Evolutionary conservation across 495 filamentous ascomycete genomes (phyloP).

Genomic region (Aspergillus baeticus): DNA sequence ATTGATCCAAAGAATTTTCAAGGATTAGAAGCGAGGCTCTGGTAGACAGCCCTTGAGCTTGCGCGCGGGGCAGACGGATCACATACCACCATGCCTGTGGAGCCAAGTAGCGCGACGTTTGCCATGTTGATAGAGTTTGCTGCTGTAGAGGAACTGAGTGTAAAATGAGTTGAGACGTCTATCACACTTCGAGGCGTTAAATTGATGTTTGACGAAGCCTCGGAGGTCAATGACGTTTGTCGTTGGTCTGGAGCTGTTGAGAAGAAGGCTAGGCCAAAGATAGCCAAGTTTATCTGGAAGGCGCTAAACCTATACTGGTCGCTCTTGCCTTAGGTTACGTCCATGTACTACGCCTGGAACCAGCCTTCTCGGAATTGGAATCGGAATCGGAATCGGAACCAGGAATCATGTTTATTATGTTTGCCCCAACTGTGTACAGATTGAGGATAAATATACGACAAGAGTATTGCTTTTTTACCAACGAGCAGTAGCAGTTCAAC

Average conservation of each 20-base stretch:
- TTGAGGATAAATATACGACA: no score
- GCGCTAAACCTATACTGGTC: background rate
- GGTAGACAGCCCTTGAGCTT: background rate
- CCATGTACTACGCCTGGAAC: no score
- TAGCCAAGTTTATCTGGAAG: background rate
- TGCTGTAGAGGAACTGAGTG: no score
- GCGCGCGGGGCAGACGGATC: background rate
- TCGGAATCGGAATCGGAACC: no score
- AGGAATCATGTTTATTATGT: no score
- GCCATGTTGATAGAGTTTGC: slow-evolving; percentile 28
- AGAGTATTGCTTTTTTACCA: no score
- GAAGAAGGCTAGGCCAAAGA: background rate
- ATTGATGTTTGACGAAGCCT: no score
- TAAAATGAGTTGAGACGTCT: no score
- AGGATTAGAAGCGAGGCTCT: background rate
- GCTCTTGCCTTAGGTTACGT: background rate
- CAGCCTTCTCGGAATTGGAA: no score
- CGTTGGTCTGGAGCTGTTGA: background rate
- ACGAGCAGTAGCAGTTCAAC: no score
- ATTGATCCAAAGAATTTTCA: background rate
- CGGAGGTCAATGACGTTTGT: slow-evolving; percentile 14
- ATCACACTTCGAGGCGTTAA: no score
- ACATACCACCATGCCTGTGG: slow-evolving; percentile 51
- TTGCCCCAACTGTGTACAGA: no score
- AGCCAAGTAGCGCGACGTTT: slow-evolving; percentile 44